A percentile compares a stretch with the other conserved stretches of the same genome.
phyloP scores from a whole-genome alignment of 805 yeast genomes.

The Ogataea paradorogensis region DNA sequence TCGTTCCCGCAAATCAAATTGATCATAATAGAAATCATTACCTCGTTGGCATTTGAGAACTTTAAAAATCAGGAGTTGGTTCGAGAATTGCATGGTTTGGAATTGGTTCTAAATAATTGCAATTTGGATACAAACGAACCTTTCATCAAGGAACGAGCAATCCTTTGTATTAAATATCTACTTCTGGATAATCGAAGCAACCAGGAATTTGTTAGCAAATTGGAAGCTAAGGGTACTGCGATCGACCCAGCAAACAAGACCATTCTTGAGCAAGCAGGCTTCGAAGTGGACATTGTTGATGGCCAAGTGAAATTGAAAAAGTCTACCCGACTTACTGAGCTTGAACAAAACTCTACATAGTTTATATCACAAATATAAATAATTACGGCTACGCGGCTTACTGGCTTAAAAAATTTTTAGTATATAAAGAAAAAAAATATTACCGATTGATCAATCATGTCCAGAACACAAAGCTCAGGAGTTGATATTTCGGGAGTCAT shows the following conservation, averaged over 20 bases:
- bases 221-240: conserved; percentile 72
- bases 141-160: conserved; percentile 77
- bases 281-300: conserved; percentile 65
- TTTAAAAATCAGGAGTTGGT: conserved; percentile 62
- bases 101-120: conserved; percentile 73
- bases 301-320: conserved; percentile 63
- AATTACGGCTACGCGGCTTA: conserved; percentile 3
- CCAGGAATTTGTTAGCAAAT: conserved; percentile 68
- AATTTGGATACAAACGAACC: conserved; percentile 88
- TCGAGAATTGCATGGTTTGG: conserved; percentile 65
- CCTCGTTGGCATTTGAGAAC: conserved; percentile 52
- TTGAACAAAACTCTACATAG: conserved; percentile 7
- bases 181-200: conserved; percentile 63
- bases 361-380: background rate
- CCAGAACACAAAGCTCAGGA: background rate
- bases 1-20: conserved; percentile 66
- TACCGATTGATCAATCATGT: background rate
- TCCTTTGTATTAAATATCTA: conserved; percentile 71
- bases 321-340: conserved; percentile 15
- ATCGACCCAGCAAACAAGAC: conserved; percentile 52
- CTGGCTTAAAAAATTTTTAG: background rate
- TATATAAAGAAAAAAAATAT: conserved; percentile 1
- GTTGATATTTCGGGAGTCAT: conserved; percentile 32
- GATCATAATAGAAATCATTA: conserved; percentile 61
- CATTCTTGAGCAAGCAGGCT: conserved; percentile 60